Evolutionary conservation across 345 rosid genomes (phyloP).

Genomic region (Cochlearia excelsa): DNA sequence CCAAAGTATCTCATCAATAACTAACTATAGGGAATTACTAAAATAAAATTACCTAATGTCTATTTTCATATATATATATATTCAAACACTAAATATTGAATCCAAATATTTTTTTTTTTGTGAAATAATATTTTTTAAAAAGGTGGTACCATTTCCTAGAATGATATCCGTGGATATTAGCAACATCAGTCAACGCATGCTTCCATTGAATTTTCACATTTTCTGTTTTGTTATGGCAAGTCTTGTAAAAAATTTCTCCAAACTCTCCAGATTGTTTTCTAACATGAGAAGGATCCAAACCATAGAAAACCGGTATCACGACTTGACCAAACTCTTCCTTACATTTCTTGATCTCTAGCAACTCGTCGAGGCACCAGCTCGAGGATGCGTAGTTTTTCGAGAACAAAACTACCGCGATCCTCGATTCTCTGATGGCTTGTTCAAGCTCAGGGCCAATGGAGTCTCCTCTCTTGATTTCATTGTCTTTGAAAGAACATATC

Average conservation of each 20-base stretch:
- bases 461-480: not conserved
- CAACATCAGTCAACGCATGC: not conserved
- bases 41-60: too few species aligned
- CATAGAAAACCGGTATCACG: conserved; percentile 17
- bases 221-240: not conserved
- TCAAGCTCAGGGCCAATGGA: not conserved
- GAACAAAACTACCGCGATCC: not conserved
- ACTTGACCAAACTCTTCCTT: not conserved
- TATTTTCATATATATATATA: too few species aligned
- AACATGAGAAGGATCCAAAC: conserved; percentile 24
- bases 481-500: conserved; percentile 3
- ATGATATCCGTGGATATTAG: conserved; percentile 6
- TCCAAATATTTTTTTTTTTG: too few species aligned
- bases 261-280: conserved; percentile 15
- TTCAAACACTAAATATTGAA: too few species aligned
- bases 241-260: not conserved
- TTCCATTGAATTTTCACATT: not conserved
- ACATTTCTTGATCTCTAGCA: conserved; percentile 9
- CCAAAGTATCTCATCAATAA: too few species aligned
- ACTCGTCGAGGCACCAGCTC: conserved; percentile 8
- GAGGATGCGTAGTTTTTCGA: conserved; percentile 12
- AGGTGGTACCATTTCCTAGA: not conserved
- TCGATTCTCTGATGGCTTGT: not conserved
- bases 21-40: too few species aligned
- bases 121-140: not conserved